A percentile compares a stretch with the other conserved stretches of the same genome.
These are phyloP conservation scores for Parachaetomium inaequale DNA, from an alignment of 495 filamentous ascomycete genomes.

Conservation along the genomic window DNA sequence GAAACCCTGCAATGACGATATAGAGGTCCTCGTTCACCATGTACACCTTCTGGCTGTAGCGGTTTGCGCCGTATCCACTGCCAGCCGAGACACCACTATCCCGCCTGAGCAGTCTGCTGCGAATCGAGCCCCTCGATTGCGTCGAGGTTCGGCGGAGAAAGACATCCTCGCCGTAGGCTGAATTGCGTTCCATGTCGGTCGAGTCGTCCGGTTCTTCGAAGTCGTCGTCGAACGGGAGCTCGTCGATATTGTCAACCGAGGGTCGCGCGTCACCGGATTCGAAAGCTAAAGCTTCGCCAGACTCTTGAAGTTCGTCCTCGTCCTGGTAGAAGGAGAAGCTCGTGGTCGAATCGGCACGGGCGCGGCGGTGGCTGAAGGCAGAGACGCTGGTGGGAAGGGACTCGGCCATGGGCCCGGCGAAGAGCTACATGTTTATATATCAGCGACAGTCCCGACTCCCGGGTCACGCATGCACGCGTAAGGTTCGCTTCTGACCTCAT, in stretches of 20 bases:
- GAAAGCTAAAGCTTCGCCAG: neutral
- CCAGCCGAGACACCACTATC: slow-evolving; percentile 58
- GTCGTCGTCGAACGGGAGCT: slow-evolving; percentile 42
- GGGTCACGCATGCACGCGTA: neutral
- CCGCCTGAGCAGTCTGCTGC: slow-evolving; percentile 66
- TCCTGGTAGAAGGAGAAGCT: slow-evolving; percentile 88
- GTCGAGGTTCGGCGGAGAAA: slow-evolving; percentile 43
- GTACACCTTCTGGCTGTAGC: slow-evolving; percentile 82
- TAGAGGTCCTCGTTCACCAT: slow-evolving; percentile 91
- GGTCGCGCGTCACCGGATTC: neutral
- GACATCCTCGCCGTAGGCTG: slow-evolving; percentile 37
- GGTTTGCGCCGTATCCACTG: slow-evolving; percentile 56
- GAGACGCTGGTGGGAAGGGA: slow-evolving; percentile 87
- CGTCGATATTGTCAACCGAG: slow-evolving; percentile 34
- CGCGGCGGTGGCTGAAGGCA: slow-evolving; percentile 77
- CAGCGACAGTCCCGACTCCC: neutral
- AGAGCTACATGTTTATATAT: slow-evolving; percentile 60
- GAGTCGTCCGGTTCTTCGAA: slow-evolving; percentile 37
- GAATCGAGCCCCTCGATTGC: slow-evolving; percentile 55
- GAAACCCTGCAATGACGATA: slow-evolving; percentile 87
- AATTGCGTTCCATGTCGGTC: slow-evolving; percentile 41
- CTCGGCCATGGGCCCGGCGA: slow-evolving; percentile 89
- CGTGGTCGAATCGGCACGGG: slow-evolving; percentile 75
- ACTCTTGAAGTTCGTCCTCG: slow-evolving; percentile 40
- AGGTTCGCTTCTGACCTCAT: slow-evolving; percentile 61